Base-by-base conservation (phyloP, 1,284 basidiomycete genomes). In the Erythrobasidium hasegawianum region DNA sequence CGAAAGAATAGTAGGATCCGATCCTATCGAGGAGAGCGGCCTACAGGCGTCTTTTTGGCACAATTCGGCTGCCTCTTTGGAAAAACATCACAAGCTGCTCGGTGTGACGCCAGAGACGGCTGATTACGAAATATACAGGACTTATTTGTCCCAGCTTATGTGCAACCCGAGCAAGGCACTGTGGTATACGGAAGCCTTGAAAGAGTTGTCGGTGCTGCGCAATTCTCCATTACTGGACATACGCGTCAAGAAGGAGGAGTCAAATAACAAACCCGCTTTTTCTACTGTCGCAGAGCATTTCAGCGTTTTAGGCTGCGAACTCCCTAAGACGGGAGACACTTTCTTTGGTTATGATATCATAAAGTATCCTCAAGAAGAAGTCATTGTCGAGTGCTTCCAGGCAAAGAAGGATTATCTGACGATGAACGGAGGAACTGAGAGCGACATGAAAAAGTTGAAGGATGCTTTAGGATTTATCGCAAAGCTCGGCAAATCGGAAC, bases 301-400 rank as follows among this genome's bases (percentile, higher is more conserved):
- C 40, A 11, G 13, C 2, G 69, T 60, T 26, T 55, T 72, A 10
- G 59, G 62, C 3, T 58, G 70, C 22, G 29, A 59, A n/a, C 68
- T 89, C 2, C 24, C 18, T 10, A 29, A 39, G 69, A 86, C 87
- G 14, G 74, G 78, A 39, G 81, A 86, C 13, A 81, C 81, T 41
- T 75, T 81, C 22, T 76, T 87, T n/a, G 75, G 80, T 20, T 81
- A 88, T 22, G 85, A 86, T 26, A 84, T 87, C 54, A 84, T 83
- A 26, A 78, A 81, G 18, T 85, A 86, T 29, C 81, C 86, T 10
- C 82, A 83, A 14, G 87, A 88, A 59, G 80, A 83, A 1, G 87
- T 87, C 68, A 79, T 89, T 52, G 80, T 82, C 65, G 80, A 38
- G 14, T 52, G 52, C 82, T 55, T 87, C 87, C 1, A 89, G 64